Evolutionary conservation across 2,329 filamentous ascomycete genomes (phyloP), one percentile per base, ranked within the genome.

Genomic region (Kalmusia sp.): DNA sequence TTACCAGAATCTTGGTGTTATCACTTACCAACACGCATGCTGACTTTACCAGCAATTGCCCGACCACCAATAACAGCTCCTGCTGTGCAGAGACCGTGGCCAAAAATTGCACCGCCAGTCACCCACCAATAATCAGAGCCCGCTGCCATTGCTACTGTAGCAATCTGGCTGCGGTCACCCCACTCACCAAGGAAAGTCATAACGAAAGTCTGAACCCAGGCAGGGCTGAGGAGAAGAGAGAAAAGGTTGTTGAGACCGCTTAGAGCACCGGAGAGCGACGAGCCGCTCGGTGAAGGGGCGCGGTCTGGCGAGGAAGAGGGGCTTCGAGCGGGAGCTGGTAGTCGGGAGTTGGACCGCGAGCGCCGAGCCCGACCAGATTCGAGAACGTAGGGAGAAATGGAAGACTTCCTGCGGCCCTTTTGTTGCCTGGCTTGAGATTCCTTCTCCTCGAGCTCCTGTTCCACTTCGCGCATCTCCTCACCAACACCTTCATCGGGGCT

Each of bases 61-160:
- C 92, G 84, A 9, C 95, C 95, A 37, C 95, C 95, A 55, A 99
- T 83, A 33, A 99, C 95, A 35, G 95, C 95, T 19, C 92, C 88
- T 40, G 90, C 89, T 6, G 95, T 98, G 79, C 95, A 99, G 61
- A 93, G 85, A 39, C 86, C 89, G 75, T 99, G 95, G 8, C 95
- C 95, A 40, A 85, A 82, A 30, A 95, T 85, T 1, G 95, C 93
- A 53, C 95, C 95, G 40, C 92, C 81, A 3, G 92, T 97, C 30
- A 99, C 95, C 90, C 92, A 97, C 93, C 93, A 98, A 76, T 98
- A 99, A 73, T 99, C 95, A 75, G 96, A 91, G 17, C 95, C 95
- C 28, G 95, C 93, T 44, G 95, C 95, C 95, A 99, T 99, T 49
- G 95, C 95, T 70, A 99, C 96, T 0, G 95, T 99, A 19, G 95